A percentile compares a stretch with the other conserved stretches of the same genome.
Evolutionary conservation across 164 flowering plant species (phyloP).

Genomic region (Magnolia changhungtana): DNA sequence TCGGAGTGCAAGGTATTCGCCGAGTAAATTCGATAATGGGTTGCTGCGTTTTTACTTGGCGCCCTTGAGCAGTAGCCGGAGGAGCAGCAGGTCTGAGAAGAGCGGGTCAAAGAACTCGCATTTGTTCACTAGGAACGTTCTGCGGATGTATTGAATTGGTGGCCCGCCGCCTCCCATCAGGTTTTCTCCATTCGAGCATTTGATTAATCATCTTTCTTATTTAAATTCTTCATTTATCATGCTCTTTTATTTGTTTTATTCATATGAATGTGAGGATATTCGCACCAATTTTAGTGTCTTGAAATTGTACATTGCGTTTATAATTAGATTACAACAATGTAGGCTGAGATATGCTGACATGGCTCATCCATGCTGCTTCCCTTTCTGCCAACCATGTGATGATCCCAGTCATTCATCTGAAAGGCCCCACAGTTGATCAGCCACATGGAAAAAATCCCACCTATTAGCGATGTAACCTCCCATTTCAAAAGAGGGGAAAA

Average conservation of each 20-base stretch:
- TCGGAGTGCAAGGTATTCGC: conserved; percentile 52
- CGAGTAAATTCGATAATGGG: conserved; percentile 58
- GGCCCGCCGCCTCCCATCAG: conserved; percentile 1
- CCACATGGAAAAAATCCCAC: too few species aligned
- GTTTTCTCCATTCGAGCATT: conserved; percentile 7
- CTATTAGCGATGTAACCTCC: too few species aligned
- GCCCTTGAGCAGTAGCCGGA: conserved; percentile 67
- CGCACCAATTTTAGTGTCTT: background rate
- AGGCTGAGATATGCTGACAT: background rate
- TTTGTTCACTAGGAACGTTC: conserved; percentile 67
- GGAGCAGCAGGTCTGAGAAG: conserved; percentile 47
- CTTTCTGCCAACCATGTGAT: too few species aligned
- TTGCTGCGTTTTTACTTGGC: conserved; percentile 76
- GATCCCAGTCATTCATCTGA: too few species aligned
- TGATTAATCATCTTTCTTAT: background rate
- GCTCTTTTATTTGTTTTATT: background rate
- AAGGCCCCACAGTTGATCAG: too few species aligned
- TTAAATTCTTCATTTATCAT: background rate
- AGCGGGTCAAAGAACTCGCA: conserved; percentile 51
- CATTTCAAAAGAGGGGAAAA: too few species aligned
- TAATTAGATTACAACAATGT: background rate
- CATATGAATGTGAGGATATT: background rate
- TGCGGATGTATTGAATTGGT: conserved; percentile 60
- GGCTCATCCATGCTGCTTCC: too few species aligned
- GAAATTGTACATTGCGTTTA: background rate